Percentiles rank a stretch among this genome's conserved stretches.
Evolutionary conservation across 2,329 filamentous ascomycete species (phyloP).

Genomic region (Seiridium unicorne): DNA sequence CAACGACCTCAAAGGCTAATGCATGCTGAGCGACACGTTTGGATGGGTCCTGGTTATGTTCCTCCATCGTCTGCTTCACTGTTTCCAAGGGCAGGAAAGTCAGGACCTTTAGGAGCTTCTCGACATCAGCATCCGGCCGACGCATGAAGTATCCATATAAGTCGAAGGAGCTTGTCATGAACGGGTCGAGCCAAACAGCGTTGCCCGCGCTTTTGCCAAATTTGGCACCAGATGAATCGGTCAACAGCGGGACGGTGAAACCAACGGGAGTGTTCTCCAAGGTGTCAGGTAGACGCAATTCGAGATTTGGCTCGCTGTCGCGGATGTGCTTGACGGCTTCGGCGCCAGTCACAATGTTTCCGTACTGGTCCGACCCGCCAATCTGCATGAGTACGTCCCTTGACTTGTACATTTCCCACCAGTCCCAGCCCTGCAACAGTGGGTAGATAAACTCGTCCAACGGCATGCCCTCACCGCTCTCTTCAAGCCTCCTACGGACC

Average conservation of each 20-base stretch:
- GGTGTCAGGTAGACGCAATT: conserved; percentile 34
- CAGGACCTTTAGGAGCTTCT: conserved; percentile 80
- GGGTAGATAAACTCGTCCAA: conserved; percentile 93
- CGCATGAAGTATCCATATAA: conserved; percentile 89
- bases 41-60: conserved; percentile 66
- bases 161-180: conserved; percentile 79
- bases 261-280: conserved; percentile 66
- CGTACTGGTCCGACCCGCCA: conserved; percentile 92
- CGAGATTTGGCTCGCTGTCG: conserved; percentile 49
- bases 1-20: conserved; percentile 78
- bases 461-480: conserved; percentile 88
- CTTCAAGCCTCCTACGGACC: conserved; percentile 80
- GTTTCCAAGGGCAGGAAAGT: conserved; percentile 76
- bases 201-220: conserved; percentile 95
- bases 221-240: conserved; percentile 81
- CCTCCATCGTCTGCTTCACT: conserved; percentile 66
- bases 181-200: conserved; percentile 85
- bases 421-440: conserved; percentile 93
- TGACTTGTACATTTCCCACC: conserved; percentile 78
- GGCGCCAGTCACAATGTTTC: conserved; percentile 90
- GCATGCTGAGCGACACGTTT: conserved; percentile 78
- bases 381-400: conserved; percentile 79
- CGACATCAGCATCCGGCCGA: conserved; percentile 77
- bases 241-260: conserved; percentile 87
- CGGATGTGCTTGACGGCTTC: conserved; percentile 79